Base-by-base conservation (phyloP, 495 filamentous ascomycete genomes). In the Aspergillus diversus region DNA sequence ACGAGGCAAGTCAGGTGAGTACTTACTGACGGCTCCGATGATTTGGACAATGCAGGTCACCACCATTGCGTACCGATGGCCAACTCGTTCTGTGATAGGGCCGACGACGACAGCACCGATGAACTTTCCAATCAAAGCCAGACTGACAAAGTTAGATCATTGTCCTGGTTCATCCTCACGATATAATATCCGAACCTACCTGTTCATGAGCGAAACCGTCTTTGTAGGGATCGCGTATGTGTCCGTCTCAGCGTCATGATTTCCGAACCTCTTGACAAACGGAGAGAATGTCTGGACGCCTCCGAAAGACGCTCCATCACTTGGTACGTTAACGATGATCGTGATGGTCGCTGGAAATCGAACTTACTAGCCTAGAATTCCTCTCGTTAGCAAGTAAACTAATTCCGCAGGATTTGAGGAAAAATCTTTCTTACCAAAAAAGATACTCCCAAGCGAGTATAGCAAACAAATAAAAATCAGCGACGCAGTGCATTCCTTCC, bases 401-500 rank as follows among this genome's bases (percentile, higher is more conserved):
- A 39, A 39, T n/a, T n/a, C n/a, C n/a, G n/a, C n/a, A n/a, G n/a
- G n/a, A n/a, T n/a, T n/a, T n/a, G n/a, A n/a, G n/a, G n/a, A n/a
- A n/a, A n/a, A n/a, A n/a, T n/a, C n/a, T n/a, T n/a, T n/a, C 49
- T 52, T 21, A 52, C 49, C 49, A 52, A 52, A 52, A 21, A 52
- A 52, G 17, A 52, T 52, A 32, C 49, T 52, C 5, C 49, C 49
- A 11, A 52, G 17, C 17, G 49, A 52, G 31, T 27, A 52, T 5
- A 52, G 49, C 49, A 52, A 31, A 31, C 49, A 52, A 21, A 52
- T 52, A 21, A 52, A 52, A 12, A 52, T 52, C 5, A 52, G 49
- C 49, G 49, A 32, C 17, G 31, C 12, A 27, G 49, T 52, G 11
- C 49, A 52, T 11, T 52, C 49, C 15, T 15, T 11, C 49, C 49